These are phyloP conservation scores for Alternaria novae-zelandiae DNA, from an alignment of 2,329 filamentous ascomycete genomes.

Conservation along the genomic window DNA sequence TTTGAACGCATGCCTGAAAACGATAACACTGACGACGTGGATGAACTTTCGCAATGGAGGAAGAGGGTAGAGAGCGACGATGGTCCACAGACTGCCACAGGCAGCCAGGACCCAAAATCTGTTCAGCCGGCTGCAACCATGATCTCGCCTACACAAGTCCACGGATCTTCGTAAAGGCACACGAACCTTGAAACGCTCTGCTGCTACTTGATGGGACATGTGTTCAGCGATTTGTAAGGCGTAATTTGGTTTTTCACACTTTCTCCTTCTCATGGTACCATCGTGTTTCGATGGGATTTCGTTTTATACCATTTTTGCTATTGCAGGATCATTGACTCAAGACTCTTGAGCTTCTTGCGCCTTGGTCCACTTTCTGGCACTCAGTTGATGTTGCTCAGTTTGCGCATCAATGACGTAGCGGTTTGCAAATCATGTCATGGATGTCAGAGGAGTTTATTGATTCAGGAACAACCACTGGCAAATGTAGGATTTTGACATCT, in stretches of 20 bases:
- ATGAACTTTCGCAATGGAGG: slow-evolving; percentile 46
- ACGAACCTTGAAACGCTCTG: background rate
- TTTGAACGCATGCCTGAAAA: slow-evolving; percentile 67
- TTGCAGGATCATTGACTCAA: background rate
- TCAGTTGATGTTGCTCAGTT: background rate
- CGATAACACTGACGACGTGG: slow-evolving; percentile 38
- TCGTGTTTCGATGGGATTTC: slow-evolving; percentile 2
- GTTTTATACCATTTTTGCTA: slow-evolving; percentile 14
- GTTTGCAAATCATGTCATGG: background rate
- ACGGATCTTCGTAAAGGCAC: slow-evolving; percentile 1
- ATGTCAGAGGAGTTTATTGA: background rate
- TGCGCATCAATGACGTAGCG: background rate
- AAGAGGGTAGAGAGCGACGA: slow-evolving; percentile 41
- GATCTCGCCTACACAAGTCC: background rate
- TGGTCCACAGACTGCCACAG: slow-evolving; percentile 18
- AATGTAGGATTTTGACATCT: background rate
- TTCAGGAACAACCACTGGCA: background rate
- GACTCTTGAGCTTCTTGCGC: background rate
- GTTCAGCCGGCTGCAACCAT: background rate
- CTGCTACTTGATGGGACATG: background rate
- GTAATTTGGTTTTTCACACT: background rate
- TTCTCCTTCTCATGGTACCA: slow-evolving; percentile 1
- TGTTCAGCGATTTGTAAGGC: background rate
- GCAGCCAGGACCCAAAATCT: slow-evolving; percentile 6
- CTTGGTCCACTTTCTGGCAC: background rate